Conservation (phyloP, 139 green algal species). For the Pseudopediastrum boryanum region DNA sequence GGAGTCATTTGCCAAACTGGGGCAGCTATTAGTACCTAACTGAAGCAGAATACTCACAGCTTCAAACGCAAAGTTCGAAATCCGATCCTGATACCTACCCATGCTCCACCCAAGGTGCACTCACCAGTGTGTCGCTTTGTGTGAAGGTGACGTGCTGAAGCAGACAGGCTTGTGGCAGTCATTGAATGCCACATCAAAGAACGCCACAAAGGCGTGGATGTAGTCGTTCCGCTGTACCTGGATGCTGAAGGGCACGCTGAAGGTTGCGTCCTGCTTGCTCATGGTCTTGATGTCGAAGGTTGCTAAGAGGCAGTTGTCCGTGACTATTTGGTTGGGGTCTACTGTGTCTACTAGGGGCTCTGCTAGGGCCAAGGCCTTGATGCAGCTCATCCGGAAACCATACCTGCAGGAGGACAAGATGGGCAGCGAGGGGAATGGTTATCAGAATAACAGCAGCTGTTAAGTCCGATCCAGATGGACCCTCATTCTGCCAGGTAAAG, state of each 20-base stretch:
- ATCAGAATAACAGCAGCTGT: too few species aligned
- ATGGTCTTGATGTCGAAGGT: conserved; percentile 84
- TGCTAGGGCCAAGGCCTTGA: conserved; percentile 75
- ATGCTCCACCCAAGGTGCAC: too few species aligned
- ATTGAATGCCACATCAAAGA: conserved; percentile 92
- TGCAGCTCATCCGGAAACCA: conserved; percentile 90
- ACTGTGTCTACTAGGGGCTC: conserved; percentile 89
- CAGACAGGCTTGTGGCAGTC: conserved; percentile 81
- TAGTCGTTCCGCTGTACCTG: conserved; percentile 90
- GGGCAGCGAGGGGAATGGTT: too few species aligned
- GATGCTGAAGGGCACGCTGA: conserved; percentile 73
- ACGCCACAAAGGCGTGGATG: conserved; percentile 90
- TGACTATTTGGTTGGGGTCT: conserved; percentile 61
- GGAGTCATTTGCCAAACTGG: too few species aligned
- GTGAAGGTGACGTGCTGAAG: conserved; percentile 60
- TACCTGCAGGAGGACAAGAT: conserved; percentile 52
- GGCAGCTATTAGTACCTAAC: background rate
- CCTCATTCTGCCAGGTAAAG: too few species aligned
- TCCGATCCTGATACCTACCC: background rate
- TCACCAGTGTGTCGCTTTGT: conserved; percentile 68
- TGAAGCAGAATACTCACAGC: background rate
- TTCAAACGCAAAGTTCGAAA: background rate
- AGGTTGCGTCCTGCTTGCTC: conserved; percentile 73
- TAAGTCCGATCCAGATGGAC: too few species aligned
- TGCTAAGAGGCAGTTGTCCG: conserved; percentile 48